Evolutionary conservation across 495 filamentous ascomycete species (phyloP).

Genomic region (Talaromyces wortmannii): DNA sequence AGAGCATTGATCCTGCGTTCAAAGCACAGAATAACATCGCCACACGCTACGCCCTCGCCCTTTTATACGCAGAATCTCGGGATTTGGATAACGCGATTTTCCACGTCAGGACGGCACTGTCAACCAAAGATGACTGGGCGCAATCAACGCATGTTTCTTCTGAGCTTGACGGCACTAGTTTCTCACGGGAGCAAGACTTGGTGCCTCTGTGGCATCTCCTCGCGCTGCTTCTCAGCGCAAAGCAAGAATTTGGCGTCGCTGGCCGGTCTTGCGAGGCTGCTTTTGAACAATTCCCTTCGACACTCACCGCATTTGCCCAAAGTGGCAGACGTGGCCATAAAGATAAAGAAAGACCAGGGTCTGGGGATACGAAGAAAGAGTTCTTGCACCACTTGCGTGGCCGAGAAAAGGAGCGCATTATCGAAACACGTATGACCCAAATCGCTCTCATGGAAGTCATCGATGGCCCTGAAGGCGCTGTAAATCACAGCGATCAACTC

Average conservation of each 20-base stretch:
- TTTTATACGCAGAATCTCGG: slow-evolving; percentile 72
- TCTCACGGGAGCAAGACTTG: slow-evolving; percentile 32
- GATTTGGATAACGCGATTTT: slow-evolving; percentile 72
- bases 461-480: slow-evolving; percentile 74
- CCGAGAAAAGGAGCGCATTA: slow-evolving; percentile 70
- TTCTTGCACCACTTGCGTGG: slow-evolving; percentile 65
- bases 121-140: slow-evolving; percentile 16
- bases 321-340: slow-evolving; percentile 23
- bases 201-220: slow-evolving; percentile 72
- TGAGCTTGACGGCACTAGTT: slow-evolving; percentile 11
- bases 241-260: slow-evolving; percentile 76
- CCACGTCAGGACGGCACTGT: slow-evolving; percentile 58
- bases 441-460: slow-evolving; percentile 74
- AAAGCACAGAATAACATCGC: slow-evolving; percentile 57
- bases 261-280: slow-evolving; percentile 78
- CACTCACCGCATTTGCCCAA: slow-evolving; percentile 48
- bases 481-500: slow-evolving; percentile 77
- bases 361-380: slow-evolving; percentile 27
- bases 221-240: slow-evolving; percentile 75
- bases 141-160: slow-evolving; percentile 8
- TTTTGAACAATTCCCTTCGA: slow-evolving; percentile 70
- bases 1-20: slow-evolving; percentile 57
- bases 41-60: slow-evolving; percentile 70
- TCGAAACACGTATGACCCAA: slow-evolving; percentile 93
- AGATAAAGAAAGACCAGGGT: slow-evolving; percentile 25